Base-by-base conservation (phyloP, 495 filamentous ascomycete species). In the Chaetomidium leptoderma region DNA sequence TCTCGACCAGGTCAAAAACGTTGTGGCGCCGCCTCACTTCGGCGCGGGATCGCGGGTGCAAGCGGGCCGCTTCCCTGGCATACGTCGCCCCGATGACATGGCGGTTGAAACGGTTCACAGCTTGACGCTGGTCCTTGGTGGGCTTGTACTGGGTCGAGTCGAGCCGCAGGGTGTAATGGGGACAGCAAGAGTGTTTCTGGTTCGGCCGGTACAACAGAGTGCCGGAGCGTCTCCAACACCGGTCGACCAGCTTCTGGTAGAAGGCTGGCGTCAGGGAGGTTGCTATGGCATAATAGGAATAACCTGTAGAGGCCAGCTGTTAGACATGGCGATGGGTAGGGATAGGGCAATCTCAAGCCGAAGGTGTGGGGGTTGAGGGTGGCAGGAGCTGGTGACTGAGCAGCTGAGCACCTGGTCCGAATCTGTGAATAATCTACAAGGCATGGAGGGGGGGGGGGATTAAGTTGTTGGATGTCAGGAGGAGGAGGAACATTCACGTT, bases 181-280 rank as follows among this genome's bases (percentile, higher is more conserved):
- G 90, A 68, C 93, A 98, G 66, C 93, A 98, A 55, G 90, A 89
- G 54, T 84, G 74, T 44, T 74, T 80, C 64, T 86, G 82, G 71
- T 97, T 90, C 53, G 90, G 93, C 63, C 93, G 90, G 76, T 98
- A 98, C 62, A 96, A 81, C n/a, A 92, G 76, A n/a, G 77, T 83
- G 9, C 72, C 80, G 51, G 84, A 97, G 74, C 93, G 81, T 72
- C 93, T 84, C 92, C 92, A 98, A 61, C 91, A 92, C 55, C 89
- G 83, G 73, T 96, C 84, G 54, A 97, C 74, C 13, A 98, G 80
- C 51, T 72, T 72, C 66, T 95, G 89, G 71, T 98, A 98, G 69
- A 89, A 83, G 9, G 73, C 74, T 24, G 86, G 81, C 39, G 78
- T 82, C 70, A 97, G 75, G 55, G 81, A 81, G 29, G 81, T 76